phyloP scores from a whole-genome alignment of 1,284 basidiomycete species.

The Cryptococcus hybrid region DNA sequence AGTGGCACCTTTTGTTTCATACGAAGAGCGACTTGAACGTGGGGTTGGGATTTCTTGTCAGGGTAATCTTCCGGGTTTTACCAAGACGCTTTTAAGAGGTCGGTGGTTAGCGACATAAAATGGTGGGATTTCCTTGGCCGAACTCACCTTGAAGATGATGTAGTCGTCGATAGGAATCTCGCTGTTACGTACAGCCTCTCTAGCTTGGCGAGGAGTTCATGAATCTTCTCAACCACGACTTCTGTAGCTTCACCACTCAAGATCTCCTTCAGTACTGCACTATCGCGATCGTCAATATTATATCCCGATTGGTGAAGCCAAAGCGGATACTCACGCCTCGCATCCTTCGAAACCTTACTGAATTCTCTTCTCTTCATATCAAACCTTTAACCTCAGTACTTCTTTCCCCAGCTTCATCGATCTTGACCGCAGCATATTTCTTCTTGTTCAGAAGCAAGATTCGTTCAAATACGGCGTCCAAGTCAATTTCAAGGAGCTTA shows the following conservation, averaged over 20 bases:
- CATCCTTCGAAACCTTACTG: slow-evolving; percentile 84
- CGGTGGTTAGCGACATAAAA: not conserved
- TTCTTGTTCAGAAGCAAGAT: slow-evolving; percentile 96
- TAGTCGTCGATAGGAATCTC: slow-evolving; percentile 85
- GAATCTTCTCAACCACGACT: slow-evolving; percentile 83
- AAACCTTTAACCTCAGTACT: slow-evolving; percentile 91
- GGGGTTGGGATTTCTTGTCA: slow-evolving; percentile 90
- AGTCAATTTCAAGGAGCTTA: slow-evolving; percentile 92
- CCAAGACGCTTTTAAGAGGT: slow-evolving; percentile 66
- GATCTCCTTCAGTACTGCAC: slow-evolving; percentile 84
- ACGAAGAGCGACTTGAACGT: slow-evolving; percentile 92
- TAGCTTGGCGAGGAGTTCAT: slow-evolving; percentile 79
- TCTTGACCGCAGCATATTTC: slow-evolving; percentile 97
- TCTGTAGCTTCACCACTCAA: slow-evolving; percentile 91
- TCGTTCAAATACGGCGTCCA: slow-evolving; percentile 92
- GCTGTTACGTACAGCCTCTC: slow-evolving; percentile 72
- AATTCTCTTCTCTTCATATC: slow-evolving; percentile 99
- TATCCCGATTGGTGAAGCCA: no score
- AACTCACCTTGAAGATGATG: slow-evolving; percentile 81
- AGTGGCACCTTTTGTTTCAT: slow-evolving; percentile 79
- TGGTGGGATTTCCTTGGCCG: not conserved
- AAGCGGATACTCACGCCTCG: slow-evolving; percentile 70
- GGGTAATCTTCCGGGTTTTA: slow-evolving; percentile 96
- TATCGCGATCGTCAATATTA: slow-evolving; percentile 38
- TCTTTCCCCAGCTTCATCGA: slow-evolving; percentile 72